Base-by-base conservation (phyloP, 2,329 filamentous ascomycete genomes). In the Cordyceps cicadae region DNA sequence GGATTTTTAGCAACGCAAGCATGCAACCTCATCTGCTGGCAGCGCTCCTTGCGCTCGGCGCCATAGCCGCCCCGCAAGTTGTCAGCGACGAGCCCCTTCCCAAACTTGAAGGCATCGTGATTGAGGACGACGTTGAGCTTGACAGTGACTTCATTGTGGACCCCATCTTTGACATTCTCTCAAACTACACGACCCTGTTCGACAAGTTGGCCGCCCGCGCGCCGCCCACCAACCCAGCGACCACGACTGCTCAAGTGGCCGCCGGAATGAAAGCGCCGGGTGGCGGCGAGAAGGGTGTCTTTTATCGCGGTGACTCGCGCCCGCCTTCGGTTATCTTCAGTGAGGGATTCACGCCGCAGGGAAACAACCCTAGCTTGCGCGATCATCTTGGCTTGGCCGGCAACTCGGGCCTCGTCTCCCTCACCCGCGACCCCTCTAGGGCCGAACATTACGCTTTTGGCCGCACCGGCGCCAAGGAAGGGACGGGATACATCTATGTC, bases 231-330 rank as follows among this genome's bases (percentile, higher is more conserved):
- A 3, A n/a, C 50, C 51, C 37, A 3, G 8, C 7, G 8, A 43
- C 39, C 17, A 24, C 43, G 15, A 54, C 52, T 1, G 52, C 52
- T 0, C 15, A 54, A 7, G 17, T 7, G 11, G 52, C 52, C 24
- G n/a, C 52, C 24, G 14, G 15, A 9, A 54, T 54, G 9, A 45
- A 54, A 21, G 52, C 52, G 14, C 62, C 60, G 5, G 37, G 29
- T 3, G 58, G 58, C 17, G 62, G 58, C 32, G 8, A 17, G 19
- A 12, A 11, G 3, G 63, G 63, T 3, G 12, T 61, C 59, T 60
- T 64, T 26, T 64, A 46, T 34, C 61, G 63, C 29, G 61, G 63
- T 19, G 63, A 64, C 41, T 60, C 59, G 4, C 63, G 63, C 3
- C 54, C 61, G 0, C 55, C 57, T 0, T 26, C 26, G 12, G 46